A percentile compares a stretch with the other conserved stretches of the same genome.
Conservation (phyloP, 495 filamentous ascomycete species). For the Penicillium diatomitis region DNA sequence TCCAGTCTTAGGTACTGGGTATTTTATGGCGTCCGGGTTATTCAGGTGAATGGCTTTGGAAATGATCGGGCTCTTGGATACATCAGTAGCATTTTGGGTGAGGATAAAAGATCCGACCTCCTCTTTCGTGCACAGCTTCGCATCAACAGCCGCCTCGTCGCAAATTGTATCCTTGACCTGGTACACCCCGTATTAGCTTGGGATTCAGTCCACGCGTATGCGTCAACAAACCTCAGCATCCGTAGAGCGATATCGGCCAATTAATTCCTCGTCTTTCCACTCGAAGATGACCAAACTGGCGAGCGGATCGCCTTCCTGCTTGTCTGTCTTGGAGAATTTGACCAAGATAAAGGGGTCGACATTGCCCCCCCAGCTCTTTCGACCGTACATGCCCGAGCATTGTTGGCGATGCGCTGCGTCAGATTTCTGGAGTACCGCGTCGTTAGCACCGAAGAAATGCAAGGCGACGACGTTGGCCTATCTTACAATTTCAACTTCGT, state of each 20-base stretch:
- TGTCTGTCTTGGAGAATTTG: constrained; percentile 60
- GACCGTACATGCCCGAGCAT: constrained; percentile 97
- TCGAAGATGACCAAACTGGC: constrained; percentile 90
- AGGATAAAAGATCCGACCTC: constrained; percentile 83
- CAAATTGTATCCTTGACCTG: constrained; percentile 67
- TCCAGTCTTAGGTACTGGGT: constrained; percentile 75
- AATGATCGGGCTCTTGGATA: constrained; percentile 59
- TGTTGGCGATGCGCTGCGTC: constrained; percentile 68
- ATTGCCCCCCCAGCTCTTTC: constrained; percentile 77
- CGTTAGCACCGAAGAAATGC: too few species aligned
- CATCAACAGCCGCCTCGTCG: constrained; percentile 55
- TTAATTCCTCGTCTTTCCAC: constrained; percentile 73
- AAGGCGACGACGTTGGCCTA: constrained; percentile 1
- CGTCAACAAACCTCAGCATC: constrained; percentile 24
- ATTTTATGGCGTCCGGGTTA: constrained; percentile 62
- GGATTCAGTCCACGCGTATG: background rate
- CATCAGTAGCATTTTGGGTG: constrained; percentile 57
- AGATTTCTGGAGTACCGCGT: constrained; percentile 45
- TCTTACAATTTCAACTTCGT: constrained; percentile 56
- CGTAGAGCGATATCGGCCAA: constrained; percentile 46
- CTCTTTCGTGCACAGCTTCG: constrained; percentile 57
- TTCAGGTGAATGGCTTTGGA: constrained; percentile 79
- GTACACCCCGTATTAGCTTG: constrained; percentile 9
- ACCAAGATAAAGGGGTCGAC: constrained; percentile 82
- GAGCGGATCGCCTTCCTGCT: constrained; percentile 54